Base-by-base conservation (phyloP, 306 rosid species). In the Malus fusca region DNA sequence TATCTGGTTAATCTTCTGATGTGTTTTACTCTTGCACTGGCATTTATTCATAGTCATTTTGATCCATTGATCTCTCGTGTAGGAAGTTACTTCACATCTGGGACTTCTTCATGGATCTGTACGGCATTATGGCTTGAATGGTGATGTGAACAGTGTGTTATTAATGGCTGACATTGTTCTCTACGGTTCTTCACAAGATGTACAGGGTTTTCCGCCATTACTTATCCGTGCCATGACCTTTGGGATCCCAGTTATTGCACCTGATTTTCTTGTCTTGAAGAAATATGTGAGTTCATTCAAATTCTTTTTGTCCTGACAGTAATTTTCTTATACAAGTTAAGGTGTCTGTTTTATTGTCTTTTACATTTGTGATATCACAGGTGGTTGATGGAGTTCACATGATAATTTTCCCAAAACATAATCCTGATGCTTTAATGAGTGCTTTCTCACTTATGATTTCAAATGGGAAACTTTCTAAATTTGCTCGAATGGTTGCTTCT, bases 161-260 rank as follows among this genome's bases (percentile, higher is more conserved):
- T 84, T 87, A 71, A 92, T 92, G 93, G 96, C 99, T 82, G 99
- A 95, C 88, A 88, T 95, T 79, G 78, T 92, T 78, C 83, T 95
- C 60, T 95, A 95, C 67, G 99, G 94, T 84, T 89, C 97, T 81
- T 84, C 90, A 65, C 99, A 95, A 92, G 93, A 90, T 77, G 83
- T 83, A 60, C 99, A 95, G 83, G 95, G 92, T 71, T 92, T 95
- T 88, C 97, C 99, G 66, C 91, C 97, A 74, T 86, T 95, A 77
- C 89, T 92, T 60, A 81, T 88, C 53, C 92, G 93, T 74, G 92
- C 98, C 76, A 92, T 95, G 97, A 78, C 97, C 69, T 92, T 90
- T 83, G 89, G 86, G 73, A 88, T 92, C 77, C 97, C 99, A 35
- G 75, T 95, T 78, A 69, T 95, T 79, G 90, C 74, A 77, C 97